Conservation (phyloP, 805 yeast species). For the Yamadazyma phyllophila region DNA sequence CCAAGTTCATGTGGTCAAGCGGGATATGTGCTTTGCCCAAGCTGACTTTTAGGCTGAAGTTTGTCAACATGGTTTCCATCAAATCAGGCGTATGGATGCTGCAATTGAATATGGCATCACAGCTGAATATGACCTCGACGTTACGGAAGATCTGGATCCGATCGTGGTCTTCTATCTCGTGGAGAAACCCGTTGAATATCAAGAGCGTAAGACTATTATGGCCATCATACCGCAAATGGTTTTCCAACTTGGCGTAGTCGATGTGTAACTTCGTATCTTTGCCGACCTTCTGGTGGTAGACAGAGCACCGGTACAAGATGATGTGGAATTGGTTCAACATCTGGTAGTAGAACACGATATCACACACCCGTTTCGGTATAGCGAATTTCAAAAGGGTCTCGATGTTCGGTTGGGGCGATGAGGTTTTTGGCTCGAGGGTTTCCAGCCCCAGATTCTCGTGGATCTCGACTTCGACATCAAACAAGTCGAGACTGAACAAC, state of each 20-base stretch:
- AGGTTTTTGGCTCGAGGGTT: too few species aligned
- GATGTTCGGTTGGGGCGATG: background rate
- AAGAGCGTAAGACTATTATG: slow-evolving; percentile 16
- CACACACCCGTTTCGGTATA: slow-evolving; percentile 21
- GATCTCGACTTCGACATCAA: slow-evolving; percentile 15
- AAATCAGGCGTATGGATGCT: slow-evolving; percentile 1
- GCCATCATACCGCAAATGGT: slow-evolving; percentile 15
- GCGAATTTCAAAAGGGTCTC: slow-evolving; percentile 12
- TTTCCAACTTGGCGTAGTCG: slow-evolving; percentile 24
- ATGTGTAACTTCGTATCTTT: slow-evolving; percentile 16
- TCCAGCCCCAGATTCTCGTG: too few species aligned
- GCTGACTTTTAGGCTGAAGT: slow-evolving; percentile 15
- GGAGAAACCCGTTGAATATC: slow-evolving; percentile 22
- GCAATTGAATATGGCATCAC: slow-evolving; percentile 22
- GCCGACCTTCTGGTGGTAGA: slow-evolving; percentile 10
- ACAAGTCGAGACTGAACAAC: slow-evolving; percentile 26
- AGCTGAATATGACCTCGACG: slow-evolving; percentile 21
- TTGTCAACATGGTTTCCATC: slow-evolving; percentile 14
- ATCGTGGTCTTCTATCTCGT: slow-evolving; percentile 15
- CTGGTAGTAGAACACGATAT: slow-evolving; percentile 17
- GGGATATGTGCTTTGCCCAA: slow-evolving; percentile 21
- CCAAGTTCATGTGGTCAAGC: slow-evolving; percentile 12
- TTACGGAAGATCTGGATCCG: slow-evolving; percentile 23
- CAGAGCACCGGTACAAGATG: slow-evolving; percentile 19
- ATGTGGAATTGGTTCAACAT: slow-evolving; percentile 25